Conservation (phyloP, 352 stramenopile species). For the Pythium periplocum region DNA sequence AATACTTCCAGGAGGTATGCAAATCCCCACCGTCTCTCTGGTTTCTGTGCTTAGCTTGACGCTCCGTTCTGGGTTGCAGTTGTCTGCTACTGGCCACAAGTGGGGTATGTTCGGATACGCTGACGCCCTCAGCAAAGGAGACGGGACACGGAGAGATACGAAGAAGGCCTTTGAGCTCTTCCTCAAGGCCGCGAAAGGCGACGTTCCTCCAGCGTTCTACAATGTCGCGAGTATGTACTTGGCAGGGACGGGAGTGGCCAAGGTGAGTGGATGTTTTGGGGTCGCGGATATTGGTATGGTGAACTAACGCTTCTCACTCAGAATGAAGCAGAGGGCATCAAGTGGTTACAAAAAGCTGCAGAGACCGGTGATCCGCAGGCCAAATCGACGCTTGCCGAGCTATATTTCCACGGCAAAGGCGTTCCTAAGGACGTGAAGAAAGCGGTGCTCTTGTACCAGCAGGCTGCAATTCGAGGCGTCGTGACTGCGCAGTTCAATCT, state of each 20-base stretch:
- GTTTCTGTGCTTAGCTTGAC: not conserved
- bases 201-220: constrained; percentile 68
- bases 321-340: constrained; percentile 62
- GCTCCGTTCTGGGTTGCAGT: constrained; percentile 17
- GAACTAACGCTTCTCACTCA: constrained; percentile 13
- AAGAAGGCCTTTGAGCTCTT: constrained; percentile 80
- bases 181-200: constrained; percentile 50
- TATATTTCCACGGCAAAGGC: constrained; percentile 61
- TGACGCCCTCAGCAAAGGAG: constrained; percentile 64
- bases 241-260: constrained; percentile 55
- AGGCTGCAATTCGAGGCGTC: constrained; percentile 53
- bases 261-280: constrained; percentile 25
- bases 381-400: constrained; percentile 67
- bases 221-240: constrained; percentile 85
- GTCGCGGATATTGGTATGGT: not conserved
- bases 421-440: constrained; percentile 44
- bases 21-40: no score
- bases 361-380: constrained; percentile 67
- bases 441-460: constrained; percentile 64
- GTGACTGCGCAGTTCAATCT: constrained; percentile 76
- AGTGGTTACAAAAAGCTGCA: constrained; percentile 72
- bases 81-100: constrained; percentile 50
- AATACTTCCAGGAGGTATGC: constrained; percentile 70
- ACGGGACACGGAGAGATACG: constrained; percentile 68
- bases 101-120: constrained; percentile 83